phyloP scores from a whole-genome alignment of 768 basidiomycete species.

The Calocybe indica region DNA sequence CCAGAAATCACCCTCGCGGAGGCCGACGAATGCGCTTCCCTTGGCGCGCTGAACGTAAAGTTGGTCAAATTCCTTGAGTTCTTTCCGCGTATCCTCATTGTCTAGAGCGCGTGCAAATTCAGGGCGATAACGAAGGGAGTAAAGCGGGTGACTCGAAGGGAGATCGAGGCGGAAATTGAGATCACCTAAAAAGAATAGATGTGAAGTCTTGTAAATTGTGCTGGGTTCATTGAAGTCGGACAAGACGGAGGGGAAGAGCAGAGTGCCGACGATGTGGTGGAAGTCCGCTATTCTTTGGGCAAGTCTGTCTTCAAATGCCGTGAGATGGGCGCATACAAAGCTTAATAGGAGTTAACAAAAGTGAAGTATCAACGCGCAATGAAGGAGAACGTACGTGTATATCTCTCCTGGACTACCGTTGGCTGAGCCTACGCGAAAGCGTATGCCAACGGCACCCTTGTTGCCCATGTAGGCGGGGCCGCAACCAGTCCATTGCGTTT shows the following conservation, averaged over 20 bases:
- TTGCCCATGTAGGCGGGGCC: slow-evolving; percentile 83
- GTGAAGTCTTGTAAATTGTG: slow-evolving; percentile 79
- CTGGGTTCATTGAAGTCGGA: slow-evolving; percentile 33
- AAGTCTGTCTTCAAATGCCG: slow-evolving; percentile 70
- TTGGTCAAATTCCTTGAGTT: slow-evolving; percentile 70
- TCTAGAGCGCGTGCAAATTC: slow-evolving; percentile 38
- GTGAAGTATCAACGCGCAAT: neutral
- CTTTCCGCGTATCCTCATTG: slow-evolving; percentile 47
- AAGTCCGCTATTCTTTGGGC: slow-evolving; percentile 70
- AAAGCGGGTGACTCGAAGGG: slow-evolving; percentile 47
- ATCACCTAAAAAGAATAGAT: slow-evolving; percentile 91
- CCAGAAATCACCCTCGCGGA: slow-evolving; percentile 86
- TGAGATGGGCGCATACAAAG: slow-evolving; percentile 90
- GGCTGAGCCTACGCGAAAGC: slow-evolving; percentile 63
- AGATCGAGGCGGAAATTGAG: slow-evolving; percentile 85
- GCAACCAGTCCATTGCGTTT: slow-evolving; percentile 71
- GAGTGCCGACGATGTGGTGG: slow-evolving; percentile 68
- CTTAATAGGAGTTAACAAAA: slow-evolving; percentile 4
- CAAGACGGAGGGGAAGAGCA: slow-evolving; percentile 64
- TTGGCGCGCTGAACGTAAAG: slow-evolving; percentile 56
- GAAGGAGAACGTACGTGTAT: slow-evolving; percentile 65
- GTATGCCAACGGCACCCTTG: slow-evolving; percentile 89
- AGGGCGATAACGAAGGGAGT: slow-evolving; percentile 19
- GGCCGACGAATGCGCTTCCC: slow-evolving; percentile 60
- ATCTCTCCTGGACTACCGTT: slow-evolving; percentile 62